These are phyloP conservation scores for Diaporthe citrichinensis DNA, from an alignment of 2,329 filamentous ascomycete genomes.

Conservation along the genomic window DNA sequence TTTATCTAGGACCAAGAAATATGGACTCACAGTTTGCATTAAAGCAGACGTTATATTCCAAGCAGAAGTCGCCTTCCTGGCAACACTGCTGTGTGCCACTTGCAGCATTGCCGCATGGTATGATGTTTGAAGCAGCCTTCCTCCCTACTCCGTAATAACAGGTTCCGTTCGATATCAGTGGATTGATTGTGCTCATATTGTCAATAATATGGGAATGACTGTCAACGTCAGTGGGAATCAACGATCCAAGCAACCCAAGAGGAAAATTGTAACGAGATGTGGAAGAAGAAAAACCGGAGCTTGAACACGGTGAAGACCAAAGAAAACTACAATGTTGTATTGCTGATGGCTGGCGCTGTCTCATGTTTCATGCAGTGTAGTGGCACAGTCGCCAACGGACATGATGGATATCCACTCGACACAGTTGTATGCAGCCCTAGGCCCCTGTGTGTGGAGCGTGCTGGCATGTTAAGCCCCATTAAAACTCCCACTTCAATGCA, in stretches of 20 bases:
- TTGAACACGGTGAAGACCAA: background rate
- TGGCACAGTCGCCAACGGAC: slow-evolving; percentile 29
- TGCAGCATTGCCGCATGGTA: slow-evolving; percentile 25
- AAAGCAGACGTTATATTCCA: slow-evolving; percentile 27
- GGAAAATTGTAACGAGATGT: too few relatives aligned
- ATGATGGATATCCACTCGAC: background rate
- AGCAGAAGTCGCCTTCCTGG: slow-evolving; percentile 27
- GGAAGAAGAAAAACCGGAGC: background rate
- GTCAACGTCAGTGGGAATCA: background rate
- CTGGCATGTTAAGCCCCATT: background rate
- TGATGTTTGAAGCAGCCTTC: background rate
- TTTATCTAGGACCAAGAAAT: background rate
- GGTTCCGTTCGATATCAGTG: slow-evolving; percentile 26
- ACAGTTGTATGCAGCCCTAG: background rate
- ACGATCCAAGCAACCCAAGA: background rate
- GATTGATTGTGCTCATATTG: slow-evolving; percentile 9
- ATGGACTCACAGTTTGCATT: slow-evolving; percentile 14
- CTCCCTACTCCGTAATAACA: slow-evolving; percentile 16
- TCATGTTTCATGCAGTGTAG: background rate
- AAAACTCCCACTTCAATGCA: background rate
- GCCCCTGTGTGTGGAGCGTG: slow-evolving; percentile 3
- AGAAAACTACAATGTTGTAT: background rate
- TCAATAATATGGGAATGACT: background rate
- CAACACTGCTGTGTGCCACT: slow-evolving; percentile 26
- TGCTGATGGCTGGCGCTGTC: slow-evolving; percentile 3